A percentile compares a stretch with the other conserved stretches of the same genome.
These are phyloP conservation scores for Alternaria sp. DNA, from an alignment of 2,329 filamentous ascomycete genomes.

Conservation along the genomic window DNA sequence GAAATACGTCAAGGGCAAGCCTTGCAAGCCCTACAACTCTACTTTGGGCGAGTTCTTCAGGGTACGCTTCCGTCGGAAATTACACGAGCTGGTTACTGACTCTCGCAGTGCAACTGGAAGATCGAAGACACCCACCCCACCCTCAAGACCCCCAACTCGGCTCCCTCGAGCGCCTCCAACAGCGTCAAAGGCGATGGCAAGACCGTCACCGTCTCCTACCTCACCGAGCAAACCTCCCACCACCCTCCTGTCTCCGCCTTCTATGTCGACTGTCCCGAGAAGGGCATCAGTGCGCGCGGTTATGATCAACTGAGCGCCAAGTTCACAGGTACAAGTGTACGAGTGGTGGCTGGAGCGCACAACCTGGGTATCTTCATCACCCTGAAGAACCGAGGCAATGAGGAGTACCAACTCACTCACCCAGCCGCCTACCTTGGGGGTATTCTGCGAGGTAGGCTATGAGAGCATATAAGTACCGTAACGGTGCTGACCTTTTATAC, in stretches of 20 bases:
- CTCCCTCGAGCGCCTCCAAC: constrained; percentile 42
- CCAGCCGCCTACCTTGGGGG: constrained; percentile 92
- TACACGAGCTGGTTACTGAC: constrained; percentile 18
- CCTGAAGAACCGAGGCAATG: constrained; percentile 77
- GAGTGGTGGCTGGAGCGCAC: constrained; percentile 88
- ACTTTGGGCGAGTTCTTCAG: constrained; percentile 96
- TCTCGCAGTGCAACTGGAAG: constrained; percentile 85
- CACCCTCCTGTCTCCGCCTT: constrained; percentile 98
- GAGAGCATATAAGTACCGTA: not conserved
- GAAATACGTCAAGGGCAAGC: constrained; percentile 98
- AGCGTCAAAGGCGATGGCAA: constrained; percentile 50
- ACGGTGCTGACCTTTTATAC: constrained; percentile 12
- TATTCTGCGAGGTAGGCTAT: constrained; percentile 68
- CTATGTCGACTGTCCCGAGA: constrained; percentile 89
- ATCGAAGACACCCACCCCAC: constrained; percentile 77
- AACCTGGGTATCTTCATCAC: constrained; percentile 96
- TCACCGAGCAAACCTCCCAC: constrained; percentile 97
- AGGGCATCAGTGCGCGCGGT: constrained; percentile 83
- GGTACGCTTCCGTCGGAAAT: constrained; percentile 56
- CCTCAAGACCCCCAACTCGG: constrained; percentile 56
- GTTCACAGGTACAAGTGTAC: constrained; percentile 94
- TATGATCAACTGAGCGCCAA: constrained; percentile 98
- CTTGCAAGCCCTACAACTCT: constrained; percentile 99
- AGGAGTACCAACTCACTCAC: constrained; percentile 94
- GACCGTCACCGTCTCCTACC: constrained; percentile 82